Percentiles rank a stretch among this genome's conserved stretches.
phyloP scores from a whole-genome alignment of 306 rosid species.

The Delonix regia region DNA sequence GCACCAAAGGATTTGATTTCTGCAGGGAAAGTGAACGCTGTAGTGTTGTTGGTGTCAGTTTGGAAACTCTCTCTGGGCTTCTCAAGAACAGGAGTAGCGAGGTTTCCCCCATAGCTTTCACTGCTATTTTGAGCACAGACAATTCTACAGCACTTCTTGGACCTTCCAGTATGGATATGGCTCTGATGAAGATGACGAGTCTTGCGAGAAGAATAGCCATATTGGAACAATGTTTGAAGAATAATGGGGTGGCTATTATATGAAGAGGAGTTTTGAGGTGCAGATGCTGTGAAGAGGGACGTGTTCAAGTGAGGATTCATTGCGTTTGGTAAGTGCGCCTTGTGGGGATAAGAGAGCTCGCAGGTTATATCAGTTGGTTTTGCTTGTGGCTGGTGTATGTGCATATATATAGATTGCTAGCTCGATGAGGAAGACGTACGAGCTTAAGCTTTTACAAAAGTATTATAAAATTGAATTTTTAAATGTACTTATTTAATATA shows the following conservation, averaged over 20 bases:
- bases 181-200: neutral
- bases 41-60: neutral
- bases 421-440: too few relatives aligned
- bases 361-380: neutral
- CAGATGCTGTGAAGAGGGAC: neutral
- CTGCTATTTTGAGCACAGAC: neutral
- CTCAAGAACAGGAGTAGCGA: neutral
- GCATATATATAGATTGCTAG: neutral
- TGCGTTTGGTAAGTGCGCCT: neutral
- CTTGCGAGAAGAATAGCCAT: neutral
- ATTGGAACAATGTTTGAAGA: neutral
- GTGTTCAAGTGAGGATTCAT: neutral
- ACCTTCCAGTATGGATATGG: neutral
- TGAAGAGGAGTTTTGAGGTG: neutral
- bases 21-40: neutral
- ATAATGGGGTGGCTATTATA: neutral
- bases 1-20: constrained; percentile 16
- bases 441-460: too few relatives aligned
- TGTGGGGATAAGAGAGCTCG: neutral
- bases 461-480: too few relatives aligned
- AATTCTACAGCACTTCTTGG: neutral
- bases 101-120: neutral
- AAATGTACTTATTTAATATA: too few relatives aligned
- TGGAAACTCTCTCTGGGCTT: neutral
- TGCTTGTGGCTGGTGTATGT: neutral